A percentile compares a stretch with the other conserved stretches of the same genome.
phyloP scores from a whole-genome alignment of 176 grass and related monocot genomes.

The Aegilops sharonensis region DNA sequence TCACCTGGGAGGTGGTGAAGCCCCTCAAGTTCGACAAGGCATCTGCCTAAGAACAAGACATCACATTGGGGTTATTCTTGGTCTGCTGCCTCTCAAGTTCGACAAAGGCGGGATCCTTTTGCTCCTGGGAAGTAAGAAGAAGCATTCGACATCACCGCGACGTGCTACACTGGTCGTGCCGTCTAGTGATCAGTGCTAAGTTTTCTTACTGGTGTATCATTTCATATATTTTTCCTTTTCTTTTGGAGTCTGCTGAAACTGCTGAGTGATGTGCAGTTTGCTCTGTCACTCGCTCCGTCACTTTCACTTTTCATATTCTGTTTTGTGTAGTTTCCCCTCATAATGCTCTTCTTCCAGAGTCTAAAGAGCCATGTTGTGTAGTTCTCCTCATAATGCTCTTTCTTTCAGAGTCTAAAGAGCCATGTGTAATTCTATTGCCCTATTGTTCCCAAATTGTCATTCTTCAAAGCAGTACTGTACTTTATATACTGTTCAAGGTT shows the following conservation, averaged over 20 bases:
- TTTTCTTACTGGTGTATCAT: neutral
- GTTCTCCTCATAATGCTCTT: neutral
- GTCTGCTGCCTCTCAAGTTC: neutral
- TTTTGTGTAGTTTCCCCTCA: neutral
- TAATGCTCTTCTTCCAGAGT: neutral
- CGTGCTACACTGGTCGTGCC: neutral
- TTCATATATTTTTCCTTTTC: neutral
- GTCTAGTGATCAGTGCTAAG: constrained; percentile 10
- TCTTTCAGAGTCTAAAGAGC: neutral
- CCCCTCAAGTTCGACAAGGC: constrained; percentile 54
- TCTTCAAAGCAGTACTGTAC: neutral
- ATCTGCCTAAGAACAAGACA: constrained; percentile 17
- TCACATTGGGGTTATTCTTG: neutral
- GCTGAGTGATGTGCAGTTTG: constrained; percentile 39
- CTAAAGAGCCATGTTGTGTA: neutral
- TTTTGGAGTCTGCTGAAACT: constrained; percentile 28
- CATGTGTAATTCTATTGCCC: neutral
- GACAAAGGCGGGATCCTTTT: constrained; percentile 15
- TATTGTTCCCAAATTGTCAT: neutral
- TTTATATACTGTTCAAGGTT: neutral
- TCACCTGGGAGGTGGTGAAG: constrained; percentile 69
- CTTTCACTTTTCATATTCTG: neutral
- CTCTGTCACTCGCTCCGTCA: constrained; percentile 1
- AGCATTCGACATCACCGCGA: constrained; percentile 4
- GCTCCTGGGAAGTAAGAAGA: constrained; percentile 11